Conservation (phyloP, 2,329 filamentous ascomycete species). For the Trichoderma koningiopsis region DNA sequence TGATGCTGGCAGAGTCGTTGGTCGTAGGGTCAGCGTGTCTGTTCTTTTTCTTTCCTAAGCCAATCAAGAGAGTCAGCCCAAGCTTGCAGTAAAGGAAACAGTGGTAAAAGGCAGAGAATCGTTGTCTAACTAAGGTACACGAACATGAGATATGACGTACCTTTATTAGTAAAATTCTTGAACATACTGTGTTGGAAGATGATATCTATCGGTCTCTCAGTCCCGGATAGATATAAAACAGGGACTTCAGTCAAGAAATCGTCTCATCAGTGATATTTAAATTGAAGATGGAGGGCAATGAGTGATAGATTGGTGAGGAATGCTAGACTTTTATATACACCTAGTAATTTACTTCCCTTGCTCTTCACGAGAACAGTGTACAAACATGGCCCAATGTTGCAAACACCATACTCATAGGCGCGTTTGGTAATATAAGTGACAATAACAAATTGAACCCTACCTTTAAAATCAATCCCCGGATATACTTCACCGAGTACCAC, state of each 20-base stretch:
- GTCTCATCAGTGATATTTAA: neutral
- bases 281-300: neutral
- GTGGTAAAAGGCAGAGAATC: neutral
- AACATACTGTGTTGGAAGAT: constrained; percentile 1
- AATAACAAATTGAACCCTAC: neutral
- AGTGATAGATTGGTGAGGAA: neutral
- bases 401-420: neutral
- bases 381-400: neutral
- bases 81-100: neutral
- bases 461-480: neutral
- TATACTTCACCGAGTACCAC: neutral
- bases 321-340: neutral
- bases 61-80: neutral
- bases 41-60: neutral
- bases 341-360: neutral
- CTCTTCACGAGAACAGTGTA: neutral
- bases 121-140: neutral
- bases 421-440: neutral
- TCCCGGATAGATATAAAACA: neutral
- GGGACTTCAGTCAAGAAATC: neutral
- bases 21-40: neutral
- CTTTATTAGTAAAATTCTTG: neutral
- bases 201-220: neutral
- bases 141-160: neutral
- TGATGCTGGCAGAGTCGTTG: neutral